Base-by-base conservation (phyloP, 1,284 basidiomycete species). In the Tilletia horrida region DNA sequence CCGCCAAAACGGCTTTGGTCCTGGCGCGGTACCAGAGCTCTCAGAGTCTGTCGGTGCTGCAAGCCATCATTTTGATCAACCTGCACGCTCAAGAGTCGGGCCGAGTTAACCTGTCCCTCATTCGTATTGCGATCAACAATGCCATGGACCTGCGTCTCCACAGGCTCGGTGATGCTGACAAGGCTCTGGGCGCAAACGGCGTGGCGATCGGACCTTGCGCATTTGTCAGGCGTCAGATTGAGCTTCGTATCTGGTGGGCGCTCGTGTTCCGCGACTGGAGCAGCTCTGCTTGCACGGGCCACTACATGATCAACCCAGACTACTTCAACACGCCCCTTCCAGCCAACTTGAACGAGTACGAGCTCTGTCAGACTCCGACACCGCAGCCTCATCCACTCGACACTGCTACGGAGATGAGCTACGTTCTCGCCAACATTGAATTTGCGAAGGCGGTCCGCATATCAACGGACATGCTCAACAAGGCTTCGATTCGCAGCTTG, bases 271-370 rank as follows among this genome's bases (percentile, higher is more conserved):
- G 66, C n/a, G 79, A 81, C 67, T 78, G 76, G 76, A 63, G 67
- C 62, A 35, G 44, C 11, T 65, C 66, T 9, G 69, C 72, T 7
- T 68, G 67, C 23, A 71, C 71, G 0, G 70, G 70, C 2, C 69
- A 72, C 57, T 76, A 78, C 66, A 50, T 69, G 16, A 74, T 81
- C 64, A 71, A 76, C 40, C 70, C 74, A 3, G 71, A 71, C 16
- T 69, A 71, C 45, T 80, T 78, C 74, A 81, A 81, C 69, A 81
- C 78, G 11, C 78, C 79, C 6, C 66, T 74, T 1, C 79, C 79
- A 1, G 75, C 74, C 50, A 81, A 81, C 71, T 75, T 74, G 70
- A 81, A 81, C 65, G 74, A 79, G 61, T 71, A 70, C 8, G 79
- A 81, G 47, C 74, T 81, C 48, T 69, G 73, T 63, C 21, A 62